These are phyloP conservation scores for Apostasia shenzhenica DNA, from an alignment of 106 monocot genomes.

Conservation along the genomic window DNA sequence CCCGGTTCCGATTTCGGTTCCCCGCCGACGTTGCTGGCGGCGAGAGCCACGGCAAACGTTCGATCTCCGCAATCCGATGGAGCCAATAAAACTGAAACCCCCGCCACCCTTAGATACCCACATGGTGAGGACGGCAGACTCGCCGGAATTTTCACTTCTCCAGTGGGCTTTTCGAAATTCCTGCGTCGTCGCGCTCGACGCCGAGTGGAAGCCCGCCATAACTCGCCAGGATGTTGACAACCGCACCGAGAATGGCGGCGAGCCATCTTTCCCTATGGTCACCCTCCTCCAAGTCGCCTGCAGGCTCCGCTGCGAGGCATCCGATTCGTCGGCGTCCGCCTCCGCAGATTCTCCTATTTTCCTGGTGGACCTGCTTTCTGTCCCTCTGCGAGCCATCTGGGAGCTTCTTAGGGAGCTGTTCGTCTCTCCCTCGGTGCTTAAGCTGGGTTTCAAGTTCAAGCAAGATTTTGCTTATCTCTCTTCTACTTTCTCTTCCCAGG, in stretches of 20 bases:
- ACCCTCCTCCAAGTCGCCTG: constrained; percentile 92
- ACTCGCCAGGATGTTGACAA: background rate
- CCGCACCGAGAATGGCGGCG: background rate
- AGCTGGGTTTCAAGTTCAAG: constrained; percentile 90
- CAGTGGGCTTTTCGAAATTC: constrained; percentile 37
- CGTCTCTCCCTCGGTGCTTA: constrained; percentile 45
- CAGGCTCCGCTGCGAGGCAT: constrained; percentile 8
- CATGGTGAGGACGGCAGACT: constrained; percentile 45
- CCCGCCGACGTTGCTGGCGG: too few relatives aligned
- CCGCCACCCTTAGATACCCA: constrained; percentile 26
- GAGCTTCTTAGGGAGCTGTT: constrained; percentile 62
- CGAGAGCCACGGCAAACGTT: too few relatives aligned
- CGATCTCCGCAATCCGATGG: background rate
- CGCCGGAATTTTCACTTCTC: constrained; percentile 51
- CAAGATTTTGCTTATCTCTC: constrained; percentile 83
- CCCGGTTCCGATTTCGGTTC: too few relatives aligned
- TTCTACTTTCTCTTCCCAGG: constrained; percentile 58
- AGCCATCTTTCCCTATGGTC: constrained; percentile 51
- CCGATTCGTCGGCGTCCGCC: background rate
- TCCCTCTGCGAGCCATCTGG: constrained; percentile 40
- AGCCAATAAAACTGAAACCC: background rate
- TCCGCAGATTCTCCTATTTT: constrained; percentile 33
- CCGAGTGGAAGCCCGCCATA: constrained; percentile 80
- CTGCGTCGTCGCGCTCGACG: constrained; percentile 65
- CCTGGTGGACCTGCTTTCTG: constrained; percentile 66